Base-by-base conservation (phyloP, 2,329 filamentous ascomycete species). In the Cyanodermella asteris region DNA sequence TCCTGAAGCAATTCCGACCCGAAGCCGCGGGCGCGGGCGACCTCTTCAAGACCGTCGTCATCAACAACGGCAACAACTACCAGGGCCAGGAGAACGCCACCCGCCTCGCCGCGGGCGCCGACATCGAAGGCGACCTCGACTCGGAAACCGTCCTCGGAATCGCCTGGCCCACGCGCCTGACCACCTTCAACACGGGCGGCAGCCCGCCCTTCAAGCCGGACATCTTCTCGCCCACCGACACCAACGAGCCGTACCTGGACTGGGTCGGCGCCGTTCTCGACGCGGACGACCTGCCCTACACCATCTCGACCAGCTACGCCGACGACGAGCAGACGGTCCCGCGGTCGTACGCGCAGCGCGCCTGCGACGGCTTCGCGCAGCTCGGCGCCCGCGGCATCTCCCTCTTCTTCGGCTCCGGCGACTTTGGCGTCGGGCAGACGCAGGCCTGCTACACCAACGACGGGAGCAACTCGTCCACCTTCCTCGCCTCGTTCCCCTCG, bases 211-310 rank as follows among this genome's bases (percentile, higher is more conserved):
- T 59, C 38, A 45, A 52, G 7, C 54, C 63, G 1, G 54, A 64
- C 20, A 48, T 47, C 24, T 41, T 54, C 12, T 45, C 36, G 6
- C 32, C 34, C 16, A 49, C 39, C 13, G 58, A 69, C 41, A 56
- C 53, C 35, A 77, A 76, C 42, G 72, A 78, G 47, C 70, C 70
- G 0, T 76, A 74, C 43, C 50, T 74, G 2, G 55, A 56, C 9
- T 74, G 63, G 51, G 50, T 74, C 6, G 54, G 62, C 28, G 62
- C 64, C 42, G 42, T 73, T 2, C 54, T 71, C 1, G 44, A 47
- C 2, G 56, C 59, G 31, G 37, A 45, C 1, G 40, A 50, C 5
- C 50, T 76, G 2, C 70, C 72, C 1, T 58, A 65, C 23, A 61
- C 68, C 10, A 59, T 76, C 37, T 62, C 56, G 26, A 67, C 63